A percentile compares a stretch with the other conserved stretches of the same genome.
phyloP scores from a whole-genome alignment of 306 rosid genomes.

The Casuarina cunninghamiana region DNA sequence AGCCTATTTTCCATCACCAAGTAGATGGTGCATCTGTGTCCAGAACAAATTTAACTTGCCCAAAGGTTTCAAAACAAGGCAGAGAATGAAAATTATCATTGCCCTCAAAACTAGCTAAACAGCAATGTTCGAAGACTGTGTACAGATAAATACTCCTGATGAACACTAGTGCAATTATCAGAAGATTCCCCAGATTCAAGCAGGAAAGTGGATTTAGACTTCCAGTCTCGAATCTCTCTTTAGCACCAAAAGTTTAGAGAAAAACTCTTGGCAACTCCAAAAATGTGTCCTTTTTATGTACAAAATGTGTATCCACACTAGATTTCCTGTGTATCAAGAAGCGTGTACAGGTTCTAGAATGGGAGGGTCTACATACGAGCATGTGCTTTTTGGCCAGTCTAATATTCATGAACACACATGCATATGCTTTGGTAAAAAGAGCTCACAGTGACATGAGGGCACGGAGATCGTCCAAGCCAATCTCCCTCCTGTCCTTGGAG shows the following conservation, averaged over 20 bases:
- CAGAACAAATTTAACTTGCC: not conserved
- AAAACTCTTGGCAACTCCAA: not conserved
- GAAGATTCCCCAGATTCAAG: no score
- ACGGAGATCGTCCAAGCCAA: conserved; percentile 52
- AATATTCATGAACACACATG: not conserved
- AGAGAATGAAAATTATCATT: not conserved
- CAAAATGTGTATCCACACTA: not conserved
- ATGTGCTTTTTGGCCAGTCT: not conserved
- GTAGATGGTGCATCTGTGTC: not conserved
- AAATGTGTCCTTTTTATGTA: not conserved
- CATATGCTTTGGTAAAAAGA: not conserved
- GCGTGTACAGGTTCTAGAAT: not conserved
- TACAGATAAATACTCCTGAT: not conserved
- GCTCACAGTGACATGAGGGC: conserved; percentile 47
- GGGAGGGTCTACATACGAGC: not conserved
- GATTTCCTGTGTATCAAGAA: not conserved
- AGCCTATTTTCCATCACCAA: no score
- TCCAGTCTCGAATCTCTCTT: not conserved
- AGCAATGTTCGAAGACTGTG: not conserved
- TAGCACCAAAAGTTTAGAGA: not conserved
- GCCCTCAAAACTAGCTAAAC: not conserved
- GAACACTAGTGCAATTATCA: not conserved
- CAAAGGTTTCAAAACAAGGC: not conserved
- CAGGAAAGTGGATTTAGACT: not conserved
- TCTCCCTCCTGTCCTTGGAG: conserved; percentile 33